Conservation (phyloP, 805 yeast genomes). For the Metschnikowia picachoensis region DNA sequence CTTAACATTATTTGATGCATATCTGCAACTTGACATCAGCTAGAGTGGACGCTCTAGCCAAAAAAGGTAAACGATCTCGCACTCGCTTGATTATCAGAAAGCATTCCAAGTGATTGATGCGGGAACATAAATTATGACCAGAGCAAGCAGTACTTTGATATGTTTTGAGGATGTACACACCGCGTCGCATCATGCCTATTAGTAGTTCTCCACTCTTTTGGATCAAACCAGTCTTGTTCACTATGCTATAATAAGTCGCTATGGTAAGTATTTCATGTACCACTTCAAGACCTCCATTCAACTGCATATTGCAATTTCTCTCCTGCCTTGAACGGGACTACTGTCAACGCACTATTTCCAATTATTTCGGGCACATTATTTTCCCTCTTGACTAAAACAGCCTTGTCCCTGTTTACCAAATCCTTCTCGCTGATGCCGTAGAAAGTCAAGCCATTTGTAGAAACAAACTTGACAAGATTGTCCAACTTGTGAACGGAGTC, state of each 20-base stretch:
- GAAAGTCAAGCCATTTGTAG: slow-evolving; percentile 67
- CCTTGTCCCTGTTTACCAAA: slow-evolving; percentile 43
- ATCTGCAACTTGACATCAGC: too few species aligned
- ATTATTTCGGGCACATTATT: slow-evolving; percentile 58
- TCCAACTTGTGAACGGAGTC: slow-evolving; percentile 62
- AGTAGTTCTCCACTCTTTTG: too few species aligned
- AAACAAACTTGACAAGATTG: slow-evolving; percentile 68
- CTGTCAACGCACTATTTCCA: slow-evolving; percentile 41
- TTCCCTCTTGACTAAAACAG: slow-evolving; percentile 51
- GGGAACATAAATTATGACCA: too few species aligned
- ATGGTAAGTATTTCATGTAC: neutral
- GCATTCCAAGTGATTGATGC: too few species aligned
- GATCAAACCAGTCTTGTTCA: neutral
- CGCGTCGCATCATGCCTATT: too few species aligned
- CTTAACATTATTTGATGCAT: too few species aligned
- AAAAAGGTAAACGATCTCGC: too few species aligned
- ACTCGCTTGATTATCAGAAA: too few species aligned
- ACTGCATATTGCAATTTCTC: slow-evolving; percentile 65
- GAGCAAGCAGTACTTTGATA: too few species aligned
- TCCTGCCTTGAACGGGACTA: slow-evolving; percentile 86
- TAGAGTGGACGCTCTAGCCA: too few species aligned
- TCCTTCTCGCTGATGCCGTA: slow-evolving; percentile 52
- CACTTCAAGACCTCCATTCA: slow-evolving; percentile 53
- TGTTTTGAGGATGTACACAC: too few species aligned
- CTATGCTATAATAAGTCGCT: neutral